phyloP scores from a whole-genome alignment of 2,329 filamentous ascomycete genomes.

The Metarhizium guizhouense region DNA sequence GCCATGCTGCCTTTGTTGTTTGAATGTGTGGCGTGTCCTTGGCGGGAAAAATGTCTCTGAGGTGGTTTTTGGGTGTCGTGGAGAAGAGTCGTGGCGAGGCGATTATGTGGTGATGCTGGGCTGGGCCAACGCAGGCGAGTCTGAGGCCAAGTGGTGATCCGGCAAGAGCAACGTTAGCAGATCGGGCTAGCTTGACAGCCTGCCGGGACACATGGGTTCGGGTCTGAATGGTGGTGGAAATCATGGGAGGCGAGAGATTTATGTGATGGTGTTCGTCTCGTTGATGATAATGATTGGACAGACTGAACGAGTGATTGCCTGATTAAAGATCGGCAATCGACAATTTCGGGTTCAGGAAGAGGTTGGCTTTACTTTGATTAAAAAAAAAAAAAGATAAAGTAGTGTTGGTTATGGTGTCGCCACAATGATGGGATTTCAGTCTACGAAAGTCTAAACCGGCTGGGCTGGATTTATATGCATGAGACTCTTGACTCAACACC shows the following conservation, averaged over 20 bases:
- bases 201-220: constrained; percentile 14
- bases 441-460: too few species aligned
- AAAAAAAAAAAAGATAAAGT: too few species aligned
- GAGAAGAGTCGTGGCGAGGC: constrained; percentile 34
- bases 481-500: not conserved
- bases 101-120: constrained; percentile 1
- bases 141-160: constrained; percentile 7
- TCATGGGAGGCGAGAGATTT: constrained; percentile 12
- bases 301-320: too few species aligned
- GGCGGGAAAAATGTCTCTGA: constrained; percentile 54
- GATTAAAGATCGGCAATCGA: too few species aligned
- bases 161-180: constrained; percentile 4
- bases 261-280: not conserved
- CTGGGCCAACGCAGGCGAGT: constrained; percentile 9
- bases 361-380: too few species aligned
- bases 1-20: constrained; percentile 57
- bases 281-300: not conserved
- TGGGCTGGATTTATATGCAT: not conserved
- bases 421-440: too few species aligned
- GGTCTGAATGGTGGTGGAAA: constrained; percentile 16
- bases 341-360: too few species aligned
- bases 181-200: constrained; percentile 14
- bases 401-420: too few species aligned
- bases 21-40: constrained; percentile 54
- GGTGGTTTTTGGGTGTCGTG: constrained; percentile 33